A percentile compares a stretch with the other conserved stretches of the same genome.
Conservation (phyloP, 495 filamentous ascomycete genomes). For the Trichocladium uniseriatum region DNA sequence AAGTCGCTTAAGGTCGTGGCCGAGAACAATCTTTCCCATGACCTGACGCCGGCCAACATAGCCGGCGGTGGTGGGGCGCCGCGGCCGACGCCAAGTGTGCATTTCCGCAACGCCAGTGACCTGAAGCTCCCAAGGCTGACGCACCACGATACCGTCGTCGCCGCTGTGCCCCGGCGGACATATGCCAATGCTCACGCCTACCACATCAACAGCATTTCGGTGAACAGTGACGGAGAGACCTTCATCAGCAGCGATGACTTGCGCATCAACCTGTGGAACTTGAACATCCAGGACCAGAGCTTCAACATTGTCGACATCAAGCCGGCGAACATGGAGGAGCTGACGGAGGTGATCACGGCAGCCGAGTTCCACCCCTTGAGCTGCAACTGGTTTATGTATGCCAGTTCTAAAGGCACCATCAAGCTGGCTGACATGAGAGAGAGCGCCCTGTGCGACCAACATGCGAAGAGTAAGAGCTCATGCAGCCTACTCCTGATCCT, state of each 20-base stretch:
- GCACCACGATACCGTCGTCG: conserved; percentile 97
- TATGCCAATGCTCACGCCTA: conserved; percentile 99
- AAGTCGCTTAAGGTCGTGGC: conserved; percentile 98
- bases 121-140: conserved; percentile 91
- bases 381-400: conserved; percentile 99
- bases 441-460: conserved; percentile 89
- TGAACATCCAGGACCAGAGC: conserved; percentile 98
- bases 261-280: conserved; percentile 96
- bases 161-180: conserved; percentile 86
- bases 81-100: conserved; percentile 54
- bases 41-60: conserved; percentile 71
- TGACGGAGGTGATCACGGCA: conserved; percentile 97
- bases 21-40: conserved; percentile 95
- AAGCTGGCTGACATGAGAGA: conserved; percentile 97
- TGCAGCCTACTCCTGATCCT: not conserved
- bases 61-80: conserved; percentile 66
- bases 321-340: conserved; percentile 98
- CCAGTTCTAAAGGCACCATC: conserved; percentile 97
- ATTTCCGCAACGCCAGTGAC: conserved; percentile 71
- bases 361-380: conserved; percentile 95
- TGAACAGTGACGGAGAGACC: conserved; percentile 98
- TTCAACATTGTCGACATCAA: conserved; percentile 99
- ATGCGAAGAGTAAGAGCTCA: conserved; percentile 70
- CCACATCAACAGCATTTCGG: conserved; percentile 99
- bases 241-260: conserved; percentile 98